Conservation (phyloP, 371 early-diverging fungal genomes). For the Globomyces sp. region DNA sequence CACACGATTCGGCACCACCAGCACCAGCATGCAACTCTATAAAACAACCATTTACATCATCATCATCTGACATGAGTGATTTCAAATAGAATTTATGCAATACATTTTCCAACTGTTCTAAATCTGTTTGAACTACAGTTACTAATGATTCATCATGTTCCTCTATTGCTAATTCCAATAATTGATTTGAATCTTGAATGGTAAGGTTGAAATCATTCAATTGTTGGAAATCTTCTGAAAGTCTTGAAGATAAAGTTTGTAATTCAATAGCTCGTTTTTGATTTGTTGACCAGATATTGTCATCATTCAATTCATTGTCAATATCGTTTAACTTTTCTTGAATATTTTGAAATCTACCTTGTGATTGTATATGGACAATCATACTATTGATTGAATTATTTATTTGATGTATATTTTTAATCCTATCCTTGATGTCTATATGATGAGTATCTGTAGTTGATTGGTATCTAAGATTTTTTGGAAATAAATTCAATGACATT, state of each 20-base stretch:
- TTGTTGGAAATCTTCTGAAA: slow-evolving; percentile 14
- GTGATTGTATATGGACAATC: too few relatives aligned
- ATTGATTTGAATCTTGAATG: neutral
- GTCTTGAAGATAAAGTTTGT: slow-evolving; percentile 32
- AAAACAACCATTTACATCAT: slow-evolving; percentile 46
- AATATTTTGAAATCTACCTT: too few relatives aligned
- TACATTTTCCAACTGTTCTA: slow-evolving; percentile 24
- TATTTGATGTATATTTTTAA: too few relatives aligned
- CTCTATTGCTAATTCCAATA: slow-evolving; percentile 32
- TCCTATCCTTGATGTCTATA: too few relatives aligned
- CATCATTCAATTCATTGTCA: too few relatives aligned
- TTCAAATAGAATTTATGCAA: slow-evolving; percentile 35
- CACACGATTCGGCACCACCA: slow-evolving; percentile 52
- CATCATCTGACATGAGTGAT: slow-evolving; percentile 39
- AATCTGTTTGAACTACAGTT: slow-evolving; percentile 32
- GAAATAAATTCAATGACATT: too few relatives aligned
- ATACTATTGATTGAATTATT: too few relatives aligned
- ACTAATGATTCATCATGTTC: slow-evolving; percentile 34
- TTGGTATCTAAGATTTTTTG: too few relatives aligned
- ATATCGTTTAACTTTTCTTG: too few relatives aligned
- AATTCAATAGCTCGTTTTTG: slow-evolving; percentile 30
- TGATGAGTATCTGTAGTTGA: too few relatives aligned
- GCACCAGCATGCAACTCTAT: slow-evolving; percentile 52
- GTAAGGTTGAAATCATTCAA: neutral
- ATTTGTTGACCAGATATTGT: slow-evolving; percentile 4